Base-by-base conservation (phyloP, 2,329 filamentous ascomycete species). In the Ophiostoma quercus region DNA sequence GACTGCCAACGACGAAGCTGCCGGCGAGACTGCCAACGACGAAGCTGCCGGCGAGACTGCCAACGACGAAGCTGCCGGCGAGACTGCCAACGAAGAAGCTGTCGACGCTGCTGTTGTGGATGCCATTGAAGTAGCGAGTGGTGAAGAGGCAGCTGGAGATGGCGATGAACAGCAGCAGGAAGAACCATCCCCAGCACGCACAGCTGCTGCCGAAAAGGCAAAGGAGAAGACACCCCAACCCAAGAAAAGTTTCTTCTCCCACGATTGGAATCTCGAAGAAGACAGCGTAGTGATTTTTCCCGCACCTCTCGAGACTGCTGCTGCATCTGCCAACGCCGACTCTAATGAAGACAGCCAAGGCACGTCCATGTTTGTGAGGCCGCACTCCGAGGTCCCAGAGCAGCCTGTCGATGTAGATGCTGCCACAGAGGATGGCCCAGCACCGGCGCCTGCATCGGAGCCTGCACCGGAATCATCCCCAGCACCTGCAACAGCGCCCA, bases 401-500 rank as follows among this genome's bases (percentile, higher is more conserved):
- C 51, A 57, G 51, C 11, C 39, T 22, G 6, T 47, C 43, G 34
- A 34, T 47, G 43, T n/a, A 7, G 43, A n/a, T 16, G 43, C 5
- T 8, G 16, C 16, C 43, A 4, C 7, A 3, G n/a, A 57, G 9
- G 51, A 16, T 9, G 47, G 3, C 34, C 74, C 62, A 75, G 76
- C 66, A 19, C 66, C 70, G 1, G 60, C 71, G 16, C 41, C 54
- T 11, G 62, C 67, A 3, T 6, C 65, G 29, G 51, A 4, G 22
- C 62, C 34, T 14, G n/a, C 63, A 25, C 9, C 63, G 25, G 2
- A 9, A 22, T 32, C 32, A 39, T 14, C 19, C 11, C 62, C 62
- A 39, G 19, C 62, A 32, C 43, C 4, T 3, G 39, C 43, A 34
- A 19, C 32, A 32, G 32, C 43, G 19, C 43, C 43, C 16, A n/a